A percentile compares a stretch with the other conserved stretches of the same genome.
Evolutionary conservation across 1,139 yeast species (phyloP).

Genomic region (Suhomyces ambrosiae): DNA sequence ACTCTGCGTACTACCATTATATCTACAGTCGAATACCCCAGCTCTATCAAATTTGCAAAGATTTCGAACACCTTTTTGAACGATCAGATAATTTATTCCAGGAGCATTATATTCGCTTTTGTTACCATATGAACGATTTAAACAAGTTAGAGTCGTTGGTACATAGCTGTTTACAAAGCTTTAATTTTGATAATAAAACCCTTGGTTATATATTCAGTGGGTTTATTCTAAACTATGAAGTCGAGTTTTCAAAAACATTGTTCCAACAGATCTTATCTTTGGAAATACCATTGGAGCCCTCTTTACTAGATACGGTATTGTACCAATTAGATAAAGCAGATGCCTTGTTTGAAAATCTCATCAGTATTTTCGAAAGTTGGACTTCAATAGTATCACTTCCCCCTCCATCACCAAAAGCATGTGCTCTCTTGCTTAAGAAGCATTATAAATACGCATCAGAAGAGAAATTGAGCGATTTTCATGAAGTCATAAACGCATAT

Average conservation of each 20-base stretch:
- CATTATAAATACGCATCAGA: conserved; percentile 33
- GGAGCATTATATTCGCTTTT: conserved; percentile 33
- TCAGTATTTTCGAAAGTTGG: conserved; percentile 35
- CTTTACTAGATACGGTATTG: conserved; percentile 32
- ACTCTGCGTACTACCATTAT: conserved; percentile 17
- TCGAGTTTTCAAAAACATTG: conserved; percentile 30
- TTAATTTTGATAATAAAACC: conserved; percentile 25
- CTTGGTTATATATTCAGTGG: conserved; percentile 34
- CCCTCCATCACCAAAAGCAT: conserved; percentile 30
- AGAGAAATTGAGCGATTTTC: conserved; percentile 29
- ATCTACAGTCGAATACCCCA: conserved; percentile 22
- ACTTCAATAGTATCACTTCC: conserved; percentile 21
- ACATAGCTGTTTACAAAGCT: conserved; percentile 21
- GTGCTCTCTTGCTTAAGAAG: conserved; percentile 32
- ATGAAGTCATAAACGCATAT: conserved; percentile 23
- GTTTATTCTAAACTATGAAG: conserved; percentile 37
- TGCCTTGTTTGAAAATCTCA: conserved; percentile 35
- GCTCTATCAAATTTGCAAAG: conserved; percentile 22
- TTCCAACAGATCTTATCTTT: conserved; percentile 25
- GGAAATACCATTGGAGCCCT: conserved; percentile 24
- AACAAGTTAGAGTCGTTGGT: conserved; percentile 24
- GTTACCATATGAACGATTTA: conserved; percentile 37
- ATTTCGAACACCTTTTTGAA: conserved; percentile 19
- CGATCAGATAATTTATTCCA: conserved; percentile 18
- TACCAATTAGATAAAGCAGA: conserved; percentile 30